These are phyloP conservation scores for Diaporthe humulicola DNA, from an alignment of 2,329 filamentous ascomycete species.

Conservation along the genomic window DNA sequence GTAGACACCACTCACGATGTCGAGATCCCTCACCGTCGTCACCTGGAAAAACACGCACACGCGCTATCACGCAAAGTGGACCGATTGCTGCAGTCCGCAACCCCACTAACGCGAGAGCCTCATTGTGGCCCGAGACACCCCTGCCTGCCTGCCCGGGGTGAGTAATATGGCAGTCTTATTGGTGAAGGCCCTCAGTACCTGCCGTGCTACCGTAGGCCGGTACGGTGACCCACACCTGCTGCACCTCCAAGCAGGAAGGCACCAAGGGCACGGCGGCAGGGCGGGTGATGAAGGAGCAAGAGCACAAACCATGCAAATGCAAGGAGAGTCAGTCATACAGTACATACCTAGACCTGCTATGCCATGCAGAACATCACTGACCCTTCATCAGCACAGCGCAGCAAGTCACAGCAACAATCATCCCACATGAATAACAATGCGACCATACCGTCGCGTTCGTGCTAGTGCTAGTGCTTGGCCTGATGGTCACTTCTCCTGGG, in stretches of 20 bases:
- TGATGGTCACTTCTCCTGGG: background rate
- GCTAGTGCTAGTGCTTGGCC: slow-evolving; percentile 18
- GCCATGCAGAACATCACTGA: too few relatives aligned
- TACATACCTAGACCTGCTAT: too few relatives aligned
- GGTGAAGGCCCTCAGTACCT: background rate
- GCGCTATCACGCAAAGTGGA: slow-evolving; percentile 15
- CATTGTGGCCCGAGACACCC: slow-evolving; percentile 31
- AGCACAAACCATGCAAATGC: background rate
- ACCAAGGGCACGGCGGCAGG: too few relatives aligned
- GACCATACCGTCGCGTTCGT: background rate
- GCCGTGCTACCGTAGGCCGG: background rate
- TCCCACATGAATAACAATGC: background rate
- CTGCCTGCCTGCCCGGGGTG: background rate
- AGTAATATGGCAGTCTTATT: background rate
- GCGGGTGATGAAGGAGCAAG: background rate
- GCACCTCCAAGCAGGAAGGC: background rate
- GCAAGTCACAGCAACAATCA: background rate
- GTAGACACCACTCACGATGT: background rate
- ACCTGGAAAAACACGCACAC: background rate
- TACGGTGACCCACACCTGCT: background rate
- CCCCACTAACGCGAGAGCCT: slow-evolving; percentile 30
- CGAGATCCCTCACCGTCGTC: background rate
- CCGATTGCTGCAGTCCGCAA: background rate
- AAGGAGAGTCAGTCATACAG: background rate
- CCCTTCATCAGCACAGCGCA: background rate